Base-by-base conservation (phyloP, 2,329 filamentous ascomycete species). In the Microcera coccophila region DNA sequence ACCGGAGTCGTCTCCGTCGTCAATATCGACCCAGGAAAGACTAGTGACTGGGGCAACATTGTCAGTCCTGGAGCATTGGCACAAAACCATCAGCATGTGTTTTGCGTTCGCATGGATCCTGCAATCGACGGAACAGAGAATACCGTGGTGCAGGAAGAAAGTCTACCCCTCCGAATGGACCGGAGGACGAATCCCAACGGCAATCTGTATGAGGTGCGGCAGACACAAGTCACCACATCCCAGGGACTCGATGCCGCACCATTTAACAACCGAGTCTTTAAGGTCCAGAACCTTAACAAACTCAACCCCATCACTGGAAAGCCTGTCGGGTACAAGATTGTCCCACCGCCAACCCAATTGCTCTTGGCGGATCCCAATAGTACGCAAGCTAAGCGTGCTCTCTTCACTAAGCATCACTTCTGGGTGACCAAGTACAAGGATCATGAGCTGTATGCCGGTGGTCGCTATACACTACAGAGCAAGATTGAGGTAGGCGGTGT, bases 11-110 rank as follows among this genome's bases (percentile, higher is more conserved):
- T 66, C 34, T 64, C 61, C 3, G 62, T 62, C 9, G 55, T 60
- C 42, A 74, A 79, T 41, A 71, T 75, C 11, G 75, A 67, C 60
- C 73, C 76, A 48, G 79, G 81, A 43, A 76, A 75, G 39, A 65
- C 62, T 5, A 78, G 60, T n/a, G 66, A 63, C 1, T 83, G 75
- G 60, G 79, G 78, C 5, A 85, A 76, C 42, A 69, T 82, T 4
- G 80, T 86, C 3, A 71, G 71, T 5, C 73, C 75, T 0, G 81
- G 81, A 0, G 75, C 78, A 0, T 62, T 84, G 4, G 82, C 81
- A 0, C 78, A 79, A 38, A 81, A 84, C 59, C 81, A 85, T 54
- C 82, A 85, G 57, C 81, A 85, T 62, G 71, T 85, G 39, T 85
- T 85, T 58, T 75, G 71, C 19, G 59, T 79, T 29, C 73, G 81